These are phyloP conservation scores for Adenanthera pavonina DNA, from an alignment of 306 rosid species.

Conservation along the genomic window DNA sequence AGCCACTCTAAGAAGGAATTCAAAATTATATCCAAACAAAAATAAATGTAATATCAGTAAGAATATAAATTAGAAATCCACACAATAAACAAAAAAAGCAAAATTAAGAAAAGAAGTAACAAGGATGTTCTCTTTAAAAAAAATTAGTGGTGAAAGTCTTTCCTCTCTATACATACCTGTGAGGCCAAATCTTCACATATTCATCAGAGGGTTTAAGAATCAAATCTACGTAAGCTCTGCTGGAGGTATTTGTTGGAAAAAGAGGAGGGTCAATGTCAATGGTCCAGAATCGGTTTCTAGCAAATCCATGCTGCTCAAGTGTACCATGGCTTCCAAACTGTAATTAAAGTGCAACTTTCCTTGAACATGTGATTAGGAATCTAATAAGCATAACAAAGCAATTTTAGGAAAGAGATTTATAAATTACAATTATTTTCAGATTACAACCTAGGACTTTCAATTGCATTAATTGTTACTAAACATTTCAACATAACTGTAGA, in stretches of 20 bases:
- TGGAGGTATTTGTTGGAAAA: conserved; percentile 54
- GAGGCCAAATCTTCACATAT: conserved; percentile 84
- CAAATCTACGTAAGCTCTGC: conserved; percentile 65
- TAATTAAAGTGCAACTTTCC: conserved; percentile 42
- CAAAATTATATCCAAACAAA: conserved; percentile 64
- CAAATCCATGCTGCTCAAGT: conserved; percentile 75
- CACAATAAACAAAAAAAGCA: neutral
- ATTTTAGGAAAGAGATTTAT: neutral
- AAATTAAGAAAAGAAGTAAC: neutral
- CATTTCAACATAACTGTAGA: conserved; percentile 5
- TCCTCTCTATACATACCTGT: conserved; percentile 58
- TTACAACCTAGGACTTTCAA: conserved; percentile 8
- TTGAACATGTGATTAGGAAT: conserved; percentile 20
- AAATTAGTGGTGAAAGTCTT: neutral
- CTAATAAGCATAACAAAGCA: neutral
- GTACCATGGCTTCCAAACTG: conserved; percentile 71
- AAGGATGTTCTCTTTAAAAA: neutral
- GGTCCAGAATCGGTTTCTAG: conserved; percentile 69
- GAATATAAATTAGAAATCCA: conserved; percentile 16
- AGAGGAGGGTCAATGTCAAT: conserved; percentile 63
- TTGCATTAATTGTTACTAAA: conserved; percentile 14
- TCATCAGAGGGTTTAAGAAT: conserved; percentile 78
- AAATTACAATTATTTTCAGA: conserved; percentile 14
- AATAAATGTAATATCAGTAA: conserved; percentile 28
- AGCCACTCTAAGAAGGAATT: conserved; percentile 86